A percentile compares a stretch with the other conserved stretches of the same genome.
phyloP scores from a whole-genome alignment of 495 filamentous ascomycete genomes.

The Choiromyces venosus region DNA sequence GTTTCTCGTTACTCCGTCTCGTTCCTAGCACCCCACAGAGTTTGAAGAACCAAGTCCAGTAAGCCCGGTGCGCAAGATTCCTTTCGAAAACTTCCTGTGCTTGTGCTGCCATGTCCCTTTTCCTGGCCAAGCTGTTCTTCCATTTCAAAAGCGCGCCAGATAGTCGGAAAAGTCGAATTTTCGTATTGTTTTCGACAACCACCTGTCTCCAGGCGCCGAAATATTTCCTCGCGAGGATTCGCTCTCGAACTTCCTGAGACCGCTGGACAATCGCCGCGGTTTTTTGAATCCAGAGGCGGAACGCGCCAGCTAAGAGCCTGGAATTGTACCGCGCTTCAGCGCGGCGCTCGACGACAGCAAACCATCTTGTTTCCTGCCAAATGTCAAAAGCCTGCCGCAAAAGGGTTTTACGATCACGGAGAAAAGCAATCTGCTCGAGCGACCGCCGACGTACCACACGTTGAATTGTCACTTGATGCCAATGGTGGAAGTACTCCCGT shows the following conservation, averaged over 20 bases:
- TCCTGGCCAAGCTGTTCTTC: conserved; percentile 14
- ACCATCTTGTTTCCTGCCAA: conserved; percentile 39
- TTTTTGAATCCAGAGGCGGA: conserved; percentile 32
- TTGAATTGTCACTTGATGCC: conserved; percentile 34
- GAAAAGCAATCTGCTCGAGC: conserved; percentile 16
- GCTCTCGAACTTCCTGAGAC: conserved; percentile 36
- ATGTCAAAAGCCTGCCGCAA: conserved; percentile 24
- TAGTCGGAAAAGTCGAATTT: conserved; percentile 36
- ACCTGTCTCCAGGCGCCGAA: conserved; percentile 37
- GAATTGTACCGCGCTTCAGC: conserved; percentile 32
- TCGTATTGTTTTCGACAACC: conserved; percentile 30
- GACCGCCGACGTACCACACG: conserved; percentile 29
- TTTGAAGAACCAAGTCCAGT: conserved; percentile 41
- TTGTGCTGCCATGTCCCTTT: conserved; percentile 6
- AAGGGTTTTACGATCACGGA: conserved; percentile 11
- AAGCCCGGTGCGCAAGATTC: conserved; percentile 30
- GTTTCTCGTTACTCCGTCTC: conserved; percentile 10
- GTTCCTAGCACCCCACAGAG: conserved; percentile 29
- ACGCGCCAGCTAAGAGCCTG: conserved; percentile 23
- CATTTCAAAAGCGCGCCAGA: conserved; percentile 32
- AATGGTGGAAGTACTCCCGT: conserved; percentile 29
- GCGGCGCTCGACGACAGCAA: conserved; percentile 26
- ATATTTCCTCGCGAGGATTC: conserved; percentile 39
- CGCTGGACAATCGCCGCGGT: conserved; percentile 40
- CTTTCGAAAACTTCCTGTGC: conserved; percentile 30